A percentile compares a stretch with the other conserved stretches of the same genome.
These are phyloP conservation scores for Alternaria gansuensis DNA, from an alignment of 2,329 filamentous ascomycete genomes.

Conservation along the genomic window DNA sequence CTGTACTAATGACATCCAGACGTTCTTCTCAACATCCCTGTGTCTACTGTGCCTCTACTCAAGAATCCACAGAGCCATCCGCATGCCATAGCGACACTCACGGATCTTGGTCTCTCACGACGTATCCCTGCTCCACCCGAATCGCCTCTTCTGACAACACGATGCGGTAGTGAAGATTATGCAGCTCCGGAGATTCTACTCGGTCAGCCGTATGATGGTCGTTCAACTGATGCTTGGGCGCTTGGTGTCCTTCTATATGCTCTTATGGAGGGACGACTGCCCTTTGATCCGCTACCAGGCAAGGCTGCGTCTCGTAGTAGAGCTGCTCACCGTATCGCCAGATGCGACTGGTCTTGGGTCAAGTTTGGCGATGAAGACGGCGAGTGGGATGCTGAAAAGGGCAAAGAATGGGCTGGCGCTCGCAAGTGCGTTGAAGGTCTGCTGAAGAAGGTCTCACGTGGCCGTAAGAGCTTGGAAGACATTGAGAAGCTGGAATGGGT, in stretches of 20 bases:
- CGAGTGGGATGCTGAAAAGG: slow-evolving; percentile 79
- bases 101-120: slow-evolving; percentile 88
- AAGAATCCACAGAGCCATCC: slow-evolving; percentile 79
- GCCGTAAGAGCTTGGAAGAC: slow-evolving; percentile 76
- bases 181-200: slow-evolving; percentile 96
- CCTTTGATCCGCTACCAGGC: slow-evolving; percentile 88
- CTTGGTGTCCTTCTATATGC: slow-evolving; percentile 93
- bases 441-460: slow-evolving; percentile 79
- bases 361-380: slow-evolving; percentile 84
- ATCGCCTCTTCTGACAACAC: slow-evolving; percentile 87
- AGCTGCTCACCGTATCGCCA: slow-evolving; percentile 91
- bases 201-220: slow-evolving; percentile 92
- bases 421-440: slow-evolving; percentile 84
- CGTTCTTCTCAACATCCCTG: slow-evolving; percentile 85
- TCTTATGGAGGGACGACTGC: slow-evolving; percentile 88
- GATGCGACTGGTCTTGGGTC: slow-evolving; percentile 95
- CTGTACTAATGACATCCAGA: slow-evolving; percentile 64
- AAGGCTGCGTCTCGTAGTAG: slow-evolving; percentile 77
- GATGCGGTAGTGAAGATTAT: slow-evolving; percentile 97
- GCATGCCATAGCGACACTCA: slow-evolving; percentile 84
- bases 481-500: slow-evolving; percentile 82
- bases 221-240: slow-evolving; percentile 92
- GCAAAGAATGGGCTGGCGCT: slow-evolving; percentile 74
- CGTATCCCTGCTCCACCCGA: slow-evolving; percentile 76
- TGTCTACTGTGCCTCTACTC: slow-evolving; percentile 68